Percentiles rank a stretch among this genome's conserved stretches.
phyloP scores from a whole-genome alignment of 345 rosid species.

The Streptanthus diversifolius region DNA sequence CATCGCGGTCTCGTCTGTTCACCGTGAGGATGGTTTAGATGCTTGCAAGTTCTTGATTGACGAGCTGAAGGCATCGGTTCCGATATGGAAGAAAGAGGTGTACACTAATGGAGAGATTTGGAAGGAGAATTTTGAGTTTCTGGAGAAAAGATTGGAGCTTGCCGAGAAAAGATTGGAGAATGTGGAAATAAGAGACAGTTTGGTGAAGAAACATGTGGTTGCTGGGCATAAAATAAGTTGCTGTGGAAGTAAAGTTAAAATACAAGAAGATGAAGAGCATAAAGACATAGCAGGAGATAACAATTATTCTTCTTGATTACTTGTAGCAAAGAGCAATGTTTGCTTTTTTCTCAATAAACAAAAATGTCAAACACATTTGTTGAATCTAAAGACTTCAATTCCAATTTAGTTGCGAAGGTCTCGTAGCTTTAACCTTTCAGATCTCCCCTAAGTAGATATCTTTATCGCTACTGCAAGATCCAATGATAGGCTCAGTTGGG shows the following conservation, averaged over 20 bases:
- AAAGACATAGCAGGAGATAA: slow-evolving; percentile 16
- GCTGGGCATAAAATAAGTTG: slow-evolving; percentile 43
- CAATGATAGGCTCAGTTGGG: slow-evolving; percentile 80
- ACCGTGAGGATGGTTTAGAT: slow-evolving; percentile 74
- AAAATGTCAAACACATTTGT: slow-evolving; percentile 16
- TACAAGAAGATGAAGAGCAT: slow-evolving; percentile 28
- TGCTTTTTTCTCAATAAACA: slow-evolving; percentile 7
- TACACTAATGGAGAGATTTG: slow-evolving; percentile 84
- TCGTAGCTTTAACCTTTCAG: slow-evolving; percentile 34
- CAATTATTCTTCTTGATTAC: slow-evolving; percentile 22
- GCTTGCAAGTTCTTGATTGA: slow-evolving; percentile 82
- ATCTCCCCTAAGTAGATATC: slow-evolving; percentile 92
- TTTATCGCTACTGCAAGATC: slow-evolving; percentile 95
- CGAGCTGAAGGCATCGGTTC: slow-evolving; percentile 83
- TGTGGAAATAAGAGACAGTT: slow-evolving; percentile 35
- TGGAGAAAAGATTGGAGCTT: slow-evolving; percentile 55
- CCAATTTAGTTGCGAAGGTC: neutral
- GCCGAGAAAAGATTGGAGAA: slow-evolving; percentile 45
- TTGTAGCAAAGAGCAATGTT: slow-evolving; percentile 16
- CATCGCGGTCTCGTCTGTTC: slow-evolving; percentile 78
- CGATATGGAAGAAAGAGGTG: slow-evolving; percentile 95
- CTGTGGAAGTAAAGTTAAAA: slow-evolving; percentile 57
- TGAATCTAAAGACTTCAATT: slow-evolving; percentile 20
- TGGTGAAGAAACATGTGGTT: slow-evolving; percentile 31
- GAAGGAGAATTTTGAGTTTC: slow-evolving; percentile 90